Evolutionary conservation across 1,139 yeast species (phyloP).

Genomic region (Meyerozyma smithsonii): DNA sequence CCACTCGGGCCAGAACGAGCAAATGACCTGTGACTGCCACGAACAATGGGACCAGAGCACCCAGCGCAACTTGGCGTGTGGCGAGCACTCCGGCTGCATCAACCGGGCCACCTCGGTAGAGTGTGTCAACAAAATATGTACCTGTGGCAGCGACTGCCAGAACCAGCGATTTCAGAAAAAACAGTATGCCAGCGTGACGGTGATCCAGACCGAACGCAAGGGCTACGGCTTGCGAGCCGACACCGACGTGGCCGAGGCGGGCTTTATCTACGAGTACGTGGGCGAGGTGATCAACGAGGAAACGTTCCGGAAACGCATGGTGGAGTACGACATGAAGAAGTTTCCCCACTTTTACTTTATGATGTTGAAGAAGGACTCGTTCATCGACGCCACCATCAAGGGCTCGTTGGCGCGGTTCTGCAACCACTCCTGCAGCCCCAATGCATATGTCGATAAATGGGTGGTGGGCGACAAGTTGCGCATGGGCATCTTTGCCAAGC

Average conservation of each 20-base stretch:
- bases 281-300: constrained; percentile 89
- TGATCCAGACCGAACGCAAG: constrained; percentile 74
- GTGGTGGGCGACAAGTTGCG: constrained; percentile 84
- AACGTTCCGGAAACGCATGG: constrained; percentile 67
- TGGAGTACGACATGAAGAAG: constrained; percentile 64
- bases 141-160: constrained; percentile 75
- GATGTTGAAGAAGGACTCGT: constrained; percentile 93
- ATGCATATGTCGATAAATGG: constrained; percentile 96
- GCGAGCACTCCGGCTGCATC: constrained; percentile 82
- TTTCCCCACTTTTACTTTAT: constrained; percentile 89
- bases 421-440: constrained; percentile 92
- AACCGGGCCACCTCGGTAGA: constrained; percentile 89
- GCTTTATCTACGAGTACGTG: constrained; percentile 83
- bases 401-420: constrained; percentile 90
- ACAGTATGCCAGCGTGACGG: constrained; percentile 68
- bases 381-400: constrained; percentile 86
- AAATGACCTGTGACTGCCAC: constrained; percentile 87
- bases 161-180: constrained; percentile 83
- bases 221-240: constrained; percentile 88
- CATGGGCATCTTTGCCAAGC: constrained; percentile 92
- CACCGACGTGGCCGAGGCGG: constrained; percentile 49
- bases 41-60: constrained; percentile 38
- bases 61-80: constrained; percentile 65
- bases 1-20: constrained; percentile 60
- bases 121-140: constrained; percentile 69